These are phyloP conservation scores for Sphaerobolus stellatus DNA, from an alignment of 1,284 basidiomycete genomes.

Conservation along the genomic window DNA sequence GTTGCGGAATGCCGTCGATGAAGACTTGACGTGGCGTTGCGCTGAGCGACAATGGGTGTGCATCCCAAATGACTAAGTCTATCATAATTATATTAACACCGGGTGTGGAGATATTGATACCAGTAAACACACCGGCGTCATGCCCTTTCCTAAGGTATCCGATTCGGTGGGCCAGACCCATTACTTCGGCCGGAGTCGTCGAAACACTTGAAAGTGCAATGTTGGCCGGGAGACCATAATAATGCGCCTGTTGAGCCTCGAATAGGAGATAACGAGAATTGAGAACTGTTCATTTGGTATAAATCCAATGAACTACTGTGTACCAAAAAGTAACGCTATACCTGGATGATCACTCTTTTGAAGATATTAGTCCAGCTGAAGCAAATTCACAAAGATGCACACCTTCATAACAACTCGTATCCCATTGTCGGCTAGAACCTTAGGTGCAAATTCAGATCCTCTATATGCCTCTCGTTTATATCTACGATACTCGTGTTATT, in stretches of 20 bases:
- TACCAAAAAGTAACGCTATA: constrained; percentile 30
- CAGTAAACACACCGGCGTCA: not conserved
- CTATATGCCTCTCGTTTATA: constrained; percentile 88
- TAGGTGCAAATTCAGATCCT: constrained; percentile 82
- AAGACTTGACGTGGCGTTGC: constrained; percentile 38
- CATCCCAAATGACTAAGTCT: constrained; percentile 53
- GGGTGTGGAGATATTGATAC: not conserved
- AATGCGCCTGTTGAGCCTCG: constrained; percentile 50
- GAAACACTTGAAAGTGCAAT: constrained; percentile 38
- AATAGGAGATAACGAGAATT: constrained; percentile 56
- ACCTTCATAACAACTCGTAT: constrained; percentile 75
- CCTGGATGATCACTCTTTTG: constrained; percentile 22
- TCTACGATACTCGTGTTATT: constrained; percentile 36
- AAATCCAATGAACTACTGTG: not conserved
- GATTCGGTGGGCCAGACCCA: constrained; percentile 50
- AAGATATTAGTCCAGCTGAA: not conserved
- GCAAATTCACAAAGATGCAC: not conserved
- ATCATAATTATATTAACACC: constrained; percentile 10
- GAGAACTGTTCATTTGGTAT: constrained; percentile 25
- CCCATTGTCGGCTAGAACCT: constrained; percentile 73
- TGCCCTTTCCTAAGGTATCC: constrained; percentile 40
- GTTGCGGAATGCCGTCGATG: constrained; percentile 13
- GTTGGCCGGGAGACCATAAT: constrained; percentile 29
- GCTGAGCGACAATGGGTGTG: constrained; percentile 42
- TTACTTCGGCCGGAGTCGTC: constrained; percentile 41